Evolutionary conservation across 768 basidiomycete species (phyloP), one percentile per base, ranked within the genome.

Genomic region (Coprinopsis cinerea): DNA sequence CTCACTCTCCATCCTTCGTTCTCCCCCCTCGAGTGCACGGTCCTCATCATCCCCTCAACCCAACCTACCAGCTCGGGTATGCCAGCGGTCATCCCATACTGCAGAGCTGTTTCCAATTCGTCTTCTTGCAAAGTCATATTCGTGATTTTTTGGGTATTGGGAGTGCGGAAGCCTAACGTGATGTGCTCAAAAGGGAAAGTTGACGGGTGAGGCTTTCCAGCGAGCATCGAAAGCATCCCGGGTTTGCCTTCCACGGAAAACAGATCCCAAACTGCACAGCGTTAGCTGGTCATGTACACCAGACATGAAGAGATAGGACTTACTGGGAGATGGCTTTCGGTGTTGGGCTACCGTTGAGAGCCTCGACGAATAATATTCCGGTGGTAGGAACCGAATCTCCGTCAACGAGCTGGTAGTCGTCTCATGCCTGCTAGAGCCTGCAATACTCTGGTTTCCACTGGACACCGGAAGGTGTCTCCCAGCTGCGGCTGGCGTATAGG

Each of bases 171-270:
- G 1, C 68, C 74, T 58, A 83, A 73, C 39, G 75, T 78, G 56
- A 92, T 67, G 2, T 80, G 76, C 6, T 78, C 76, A 65, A 92
- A 85, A 1, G 90, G 90, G 68, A 91, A 92, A 17, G 86, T 83
- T 23, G 72, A 66, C 15, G 79, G 73, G 58, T 90, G 88, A 11
- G 89, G 89, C 61, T 88, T 88, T 22, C 90, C 90, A 0, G 88
- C 90, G 13, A 88, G 74, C 43, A 87, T 63, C 2, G 81, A 82
- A 46, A 88, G 74, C 36, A 83, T 60, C 0, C 83, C 83, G 0
- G 88, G 86, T 11, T 62, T 68, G 15, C 68, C 69, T 61, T 92
- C 89, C 36, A 88, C 71, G 1, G 78, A 83, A 47, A 79, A 69
- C 20, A 89, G 72, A 9, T 78, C 58, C 56, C 78, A 65, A 45